Conservation (phyloP, 305 asterid genomes). For the Stenogyne calaminthoides region DNA sequence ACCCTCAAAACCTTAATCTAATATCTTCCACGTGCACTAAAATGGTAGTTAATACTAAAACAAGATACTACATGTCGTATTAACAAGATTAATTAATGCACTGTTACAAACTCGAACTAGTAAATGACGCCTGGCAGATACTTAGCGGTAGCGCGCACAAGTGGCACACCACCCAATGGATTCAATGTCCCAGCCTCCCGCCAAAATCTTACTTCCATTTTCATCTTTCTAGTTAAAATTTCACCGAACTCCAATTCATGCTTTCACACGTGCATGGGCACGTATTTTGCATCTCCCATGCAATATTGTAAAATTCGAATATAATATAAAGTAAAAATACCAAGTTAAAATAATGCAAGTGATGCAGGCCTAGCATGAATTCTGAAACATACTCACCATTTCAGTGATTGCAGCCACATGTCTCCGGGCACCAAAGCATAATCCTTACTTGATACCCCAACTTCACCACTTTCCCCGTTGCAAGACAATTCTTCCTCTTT, state of each 20-base stretch:
- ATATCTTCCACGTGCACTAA: conserved; percentile 30
- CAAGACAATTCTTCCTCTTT: conserved; percentile 61
- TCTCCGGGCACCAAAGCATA: conserved; percentile 89
- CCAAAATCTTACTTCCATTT: conserved; percentile 22
- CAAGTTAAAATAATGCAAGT: conserved; percentile 18
- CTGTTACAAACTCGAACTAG: conserved; percentile 2
- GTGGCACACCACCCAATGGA: conserved; percentile 19
- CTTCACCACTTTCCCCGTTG: conserved; percentile 63
- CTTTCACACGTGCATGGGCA: conserved; percentile 26
- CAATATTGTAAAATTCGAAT: conserved; percentile 18
- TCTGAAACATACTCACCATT: conserved; percentile 58
- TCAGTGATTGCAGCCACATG: conserved; percentile 86
- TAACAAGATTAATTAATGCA: conserved; percentile 21
- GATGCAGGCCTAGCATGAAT: conserved; percentile 17
- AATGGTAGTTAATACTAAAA: conserved; percentile 9
- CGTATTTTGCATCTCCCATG: conserved; percentile 25
- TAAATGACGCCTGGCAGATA: conserved; percentile 9
- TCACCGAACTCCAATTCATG: conserved; percentile 19
- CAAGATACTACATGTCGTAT: conserved; percentile 16
- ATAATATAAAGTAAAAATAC: conserved; percentile 14
- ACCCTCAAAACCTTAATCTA: conserved; percentile 18
- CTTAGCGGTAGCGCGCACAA: conserved; percentile 14
- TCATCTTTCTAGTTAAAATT: conserved; percentile 9
- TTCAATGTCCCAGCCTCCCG: conserved; percentile 19
- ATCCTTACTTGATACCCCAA: conserved; percentile 71